Evolutionary conservation across 805 yeast species (phyloP).

Genomic region (Trichomonascus vanleenenianus): DNA sequence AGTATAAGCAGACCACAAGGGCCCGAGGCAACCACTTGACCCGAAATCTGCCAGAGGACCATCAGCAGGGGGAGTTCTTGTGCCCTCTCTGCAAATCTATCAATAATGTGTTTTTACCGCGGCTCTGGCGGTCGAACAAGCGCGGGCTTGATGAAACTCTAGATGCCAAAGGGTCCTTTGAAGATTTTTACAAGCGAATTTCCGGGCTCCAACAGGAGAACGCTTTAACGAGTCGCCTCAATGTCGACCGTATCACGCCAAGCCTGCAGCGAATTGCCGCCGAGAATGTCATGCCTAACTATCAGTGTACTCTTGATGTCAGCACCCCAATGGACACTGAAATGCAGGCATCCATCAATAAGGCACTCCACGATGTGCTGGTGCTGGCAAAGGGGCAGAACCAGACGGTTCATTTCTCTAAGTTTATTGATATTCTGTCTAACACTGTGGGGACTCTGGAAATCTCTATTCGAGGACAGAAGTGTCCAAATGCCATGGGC

Average conservation of each 20-base stretch:
- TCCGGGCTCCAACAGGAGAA: conserved; percentile 21
- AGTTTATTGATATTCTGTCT: conserved; percentile 27
- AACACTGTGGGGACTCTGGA: conserved; percentile 60
- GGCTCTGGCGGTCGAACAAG: conserved; percentile 48
- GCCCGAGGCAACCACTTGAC: conserved; percentile 64
- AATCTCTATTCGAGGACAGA: conserved; percentile 50
- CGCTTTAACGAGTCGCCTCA: neutral
- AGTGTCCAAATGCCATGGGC: conserved; percentile 25
- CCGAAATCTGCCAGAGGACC: conserved; percentile 71
- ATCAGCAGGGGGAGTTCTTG: conserved; percentile 61
- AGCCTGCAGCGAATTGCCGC: too few relatives aligned
- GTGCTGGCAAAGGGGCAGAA: neutral
- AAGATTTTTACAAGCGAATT: conserved; percentile 24
- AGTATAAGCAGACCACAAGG: conserved; percentile 48
- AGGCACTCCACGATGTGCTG: neutral
- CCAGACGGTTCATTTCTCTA: neutral
- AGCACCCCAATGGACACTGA: too few relatives aligned
- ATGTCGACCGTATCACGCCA: too few relatives aligned
- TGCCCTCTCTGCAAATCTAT: conserved; percentile 91
- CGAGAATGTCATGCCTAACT: too few relatives aligned
- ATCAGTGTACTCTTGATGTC: too few relatives aligned
- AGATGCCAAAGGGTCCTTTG: neutral
- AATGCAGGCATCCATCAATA: too few relatives aligned
- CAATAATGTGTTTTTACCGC: conserved; percentile 76
- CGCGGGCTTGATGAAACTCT: conserved; percentile 14